Evolutionary conservation across 2,329 filamentous ascomycete genomes (phyloP), one percentile per base, ranked within the genome.

Genomic region (Pseudogymnoascus sp.): DNA sequence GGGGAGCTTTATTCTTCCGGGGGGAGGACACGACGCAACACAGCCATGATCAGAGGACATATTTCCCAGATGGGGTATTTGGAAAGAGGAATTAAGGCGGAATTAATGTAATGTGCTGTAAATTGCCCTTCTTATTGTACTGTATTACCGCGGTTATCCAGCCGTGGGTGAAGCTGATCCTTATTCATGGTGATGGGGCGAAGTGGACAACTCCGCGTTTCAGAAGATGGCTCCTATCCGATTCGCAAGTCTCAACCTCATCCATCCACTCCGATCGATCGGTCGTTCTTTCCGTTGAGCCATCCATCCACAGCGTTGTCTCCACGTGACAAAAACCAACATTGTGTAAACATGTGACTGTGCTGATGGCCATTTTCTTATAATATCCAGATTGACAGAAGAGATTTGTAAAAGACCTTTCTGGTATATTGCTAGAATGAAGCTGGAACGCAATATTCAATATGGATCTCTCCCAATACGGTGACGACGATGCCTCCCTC

Each of bases 121-220:
- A 54, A 54, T 33, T 54, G 25, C 47, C 47, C 14, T 54, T 6
- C n/a, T 43, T 8, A 33, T 25, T 25, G 22, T 25, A 54, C 33
- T 54, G 43, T 33, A 33, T 54, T 54, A 33, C 47, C 47, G 47
- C 47, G 47, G 47, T 25, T 54, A 54, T 54, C 47, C 47, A 54
- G 11, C 33, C 5, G 8, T 18, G 18, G 18, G 8, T 33, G 47
- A 54, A 33, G 47, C n/a, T 54, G 47, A 54, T 18, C 47, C 28
- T 2, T 20, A 33, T 33, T 33, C n/a, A 6, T 36, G 4, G 12
- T 54, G 5, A 16, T 54, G 43, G 43, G 39, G 14, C 18, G 12
- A 33, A n/a, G 22, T 47, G 43, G 43, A 28, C 47, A 1, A 18
- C 28, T 54, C 47, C 47, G 47, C 47, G 47, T 54, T 54, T 54